phyloP scores from a whole-genome alignment of 179 eudicot species.

The Camellia oleifera region DNA sequence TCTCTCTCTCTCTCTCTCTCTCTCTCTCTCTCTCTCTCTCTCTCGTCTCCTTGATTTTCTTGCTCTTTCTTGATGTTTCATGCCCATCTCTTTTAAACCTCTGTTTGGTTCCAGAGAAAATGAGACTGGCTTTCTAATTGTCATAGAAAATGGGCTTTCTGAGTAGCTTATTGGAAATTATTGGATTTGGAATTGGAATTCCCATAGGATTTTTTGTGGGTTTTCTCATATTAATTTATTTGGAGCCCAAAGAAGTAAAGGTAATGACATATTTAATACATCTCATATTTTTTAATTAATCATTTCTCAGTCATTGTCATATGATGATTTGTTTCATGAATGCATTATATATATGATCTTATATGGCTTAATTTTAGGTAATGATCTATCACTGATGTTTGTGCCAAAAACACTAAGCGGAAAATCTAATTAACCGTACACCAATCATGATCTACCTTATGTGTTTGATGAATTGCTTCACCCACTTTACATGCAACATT shows the following conservation, averaged over 20 bases:
- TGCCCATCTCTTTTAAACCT: not conserved
- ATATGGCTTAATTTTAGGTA: too few relatives aligned
- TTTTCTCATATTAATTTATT: conserved; percentile 31
- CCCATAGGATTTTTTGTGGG: conserved; percentile 41
- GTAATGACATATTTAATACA: conserved; percentile 14
- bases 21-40: not conserved
- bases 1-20: not conserved
- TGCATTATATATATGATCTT: not conserved
- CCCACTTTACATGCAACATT: not conserved
- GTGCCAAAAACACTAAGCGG: too few relatives aligned
- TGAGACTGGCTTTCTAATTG: not conserved
- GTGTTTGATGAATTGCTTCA: conserved; percentile 6
- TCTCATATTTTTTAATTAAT: not conserved
- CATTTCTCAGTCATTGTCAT: not conserved
- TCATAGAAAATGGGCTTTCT: conserved; percentile 25
- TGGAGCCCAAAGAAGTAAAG: conserved; percentile 31
- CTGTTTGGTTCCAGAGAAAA: conserved; percentile 7
- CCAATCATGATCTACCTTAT: not conserved
- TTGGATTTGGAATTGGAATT: conserved; percentile 44
- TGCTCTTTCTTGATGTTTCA: not conserved
- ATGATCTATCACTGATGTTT: not conserved
- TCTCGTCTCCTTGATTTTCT: not conserved
- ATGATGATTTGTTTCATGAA: too few relatives aligned
- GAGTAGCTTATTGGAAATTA: conserved; percentile 24
- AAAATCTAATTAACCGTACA: not conserved